These are phyloP conservation scores for Emmonsiellopsis sp. DNA, from an alignment of 2,329 filamentous ascomycete species.

Conservation along the genomic window DNA sequence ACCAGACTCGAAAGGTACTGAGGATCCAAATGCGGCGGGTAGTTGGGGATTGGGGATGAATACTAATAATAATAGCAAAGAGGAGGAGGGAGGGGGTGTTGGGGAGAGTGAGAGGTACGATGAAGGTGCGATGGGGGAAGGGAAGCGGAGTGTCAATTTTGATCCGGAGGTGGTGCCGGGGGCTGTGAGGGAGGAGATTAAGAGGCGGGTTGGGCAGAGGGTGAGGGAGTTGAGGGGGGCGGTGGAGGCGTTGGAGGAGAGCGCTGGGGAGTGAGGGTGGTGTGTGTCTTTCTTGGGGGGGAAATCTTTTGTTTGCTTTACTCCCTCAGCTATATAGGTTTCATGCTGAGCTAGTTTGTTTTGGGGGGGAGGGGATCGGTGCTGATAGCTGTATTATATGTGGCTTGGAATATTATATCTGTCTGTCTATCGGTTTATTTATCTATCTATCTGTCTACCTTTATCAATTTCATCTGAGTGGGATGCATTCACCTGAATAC, in stretches of 20 bases:
- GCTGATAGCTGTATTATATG: too few species aligned
- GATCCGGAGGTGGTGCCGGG: slow-evolving; percentile 20
- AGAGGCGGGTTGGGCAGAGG: slow-evolving; percentile 33
- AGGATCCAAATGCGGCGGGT: background rate
- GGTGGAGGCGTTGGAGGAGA: slow-evolving; percentile 33
- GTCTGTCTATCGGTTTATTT: too few species aligned
- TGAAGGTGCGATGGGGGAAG: slow-evolving; percentile 8
- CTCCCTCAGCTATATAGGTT: background rate
- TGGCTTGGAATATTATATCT: too few species aligned
- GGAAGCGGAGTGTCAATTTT: slow-evolving; percentile 23
- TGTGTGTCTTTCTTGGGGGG: background rate
- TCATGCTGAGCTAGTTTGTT: background rate
- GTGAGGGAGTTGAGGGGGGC: slow-evolving; percentile 39
- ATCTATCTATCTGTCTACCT: too few species aligned
- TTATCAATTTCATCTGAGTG: too few species aligned
- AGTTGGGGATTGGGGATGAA: background rate
- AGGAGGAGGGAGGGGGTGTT: slow-evolving; percentile 2
- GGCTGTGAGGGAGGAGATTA: slow-evolving; percentile 32
- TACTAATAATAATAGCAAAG: background rate
- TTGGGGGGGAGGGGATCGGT: too few species aligned
- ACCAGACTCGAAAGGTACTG: background rate
- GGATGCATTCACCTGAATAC: too few species aligned
- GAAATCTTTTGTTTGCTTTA: too few species aligned
- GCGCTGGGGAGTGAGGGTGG: slow-evolving; percentile 26
- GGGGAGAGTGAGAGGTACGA: slow-evolving; percentile 6